These are phyloP conservation scores for Lepiota subincarnata DNA, from an alignment of 768 basidiomycete species.

Conservation along the genomic window DNA sequence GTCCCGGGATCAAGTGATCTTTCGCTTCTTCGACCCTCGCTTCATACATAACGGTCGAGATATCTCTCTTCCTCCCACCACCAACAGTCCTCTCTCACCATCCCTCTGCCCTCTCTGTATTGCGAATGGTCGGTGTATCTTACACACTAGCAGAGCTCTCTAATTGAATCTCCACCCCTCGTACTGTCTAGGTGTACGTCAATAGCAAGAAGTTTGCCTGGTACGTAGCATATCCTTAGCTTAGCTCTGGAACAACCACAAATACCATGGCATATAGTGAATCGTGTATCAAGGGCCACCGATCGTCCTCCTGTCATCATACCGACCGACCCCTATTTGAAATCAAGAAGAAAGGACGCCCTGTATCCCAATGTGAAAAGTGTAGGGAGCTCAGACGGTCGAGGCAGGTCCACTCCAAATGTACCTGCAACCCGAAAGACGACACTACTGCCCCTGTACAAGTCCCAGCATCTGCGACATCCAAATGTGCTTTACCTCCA, in stretches of 20 bases:
- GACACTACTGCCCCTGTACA: conserved; percentile 28
- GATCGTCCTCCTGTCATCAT: conserved; percentile 85
- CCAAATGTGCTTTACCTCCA: conserved; percentile 34
- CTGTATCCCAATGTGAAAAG: conserved; percentile 83
- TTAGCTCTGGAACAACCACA: conserved; percentile 1
- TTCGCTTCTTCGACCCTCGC: not conserved
- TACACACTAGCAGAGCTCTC: not conserved
- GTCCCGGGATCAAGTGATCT: conserved; percentile 9
- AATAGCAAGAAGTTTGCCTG: conserved; percentile 77
- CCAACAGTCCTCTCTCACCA: not conserved
- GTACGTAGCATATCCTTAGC: conserved; percentile 31
- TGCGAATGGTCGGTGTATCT: conserved; percentile 11
- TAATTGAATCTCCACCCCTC: not conserved
- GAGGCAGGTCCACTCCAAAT: conserved; percentile 78
- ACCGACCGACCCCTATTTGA: conserved; percentile 88
- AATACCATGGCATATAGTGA: conserved; percentile 44
- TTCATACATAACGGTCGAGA: not conserved
- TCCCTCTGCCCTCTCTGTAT: not conserved
- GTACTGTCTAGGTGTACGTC: conserved; percentile 53
- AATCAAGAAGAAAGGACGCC: conserved; percentile 90
- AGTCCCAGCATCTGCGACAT: conserved; percentile 29
- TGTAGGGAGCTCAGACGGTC: conserved; percentile 82
- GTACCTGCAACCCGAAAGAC: conserved; percentile 54
- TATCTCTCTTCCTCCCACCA: conserved; percentile 7
- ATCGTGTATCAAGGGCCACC: conserved; percentile 93